Conservation (phyloP, 352 stramenopile species). For the Pythium dissimile region DNA sequence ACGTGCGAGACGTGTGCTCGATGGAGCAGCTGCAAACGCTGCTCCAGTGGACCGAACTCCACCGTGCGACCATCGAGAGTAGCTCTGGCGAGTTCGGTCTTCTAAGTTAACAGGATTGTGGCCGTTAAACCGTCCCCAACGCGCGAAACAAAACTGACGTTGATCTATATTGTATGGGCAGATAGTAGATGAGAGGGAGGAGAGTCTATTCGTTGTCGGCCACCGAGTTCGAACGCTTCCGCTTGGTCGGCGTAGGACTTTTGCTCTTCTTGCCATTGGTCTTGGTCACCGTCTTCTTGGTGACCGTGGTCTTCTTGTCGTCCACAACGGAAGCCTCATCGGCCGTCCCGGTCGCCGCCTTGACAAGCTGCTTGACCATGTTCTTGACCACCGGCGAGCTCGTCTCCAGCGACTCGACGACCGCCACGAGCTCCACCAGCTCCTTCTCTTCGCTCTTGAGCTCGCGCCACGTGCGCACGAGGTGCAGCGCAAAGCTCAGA, state of each 20-base stretch:
- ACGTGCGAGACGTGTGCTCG: slow-evolving; percentile 63
- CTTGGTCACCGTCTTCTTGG: no score
- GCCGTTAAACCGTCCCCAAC: background rate
- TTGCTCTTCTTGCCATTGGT: no score
- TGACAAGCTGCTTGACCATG: slow-evolving; percentile 62
- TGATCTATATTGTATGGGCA: slow-evolving; percentile 14
- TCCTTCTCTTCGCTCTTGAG: slow-evolving; percentile 14
- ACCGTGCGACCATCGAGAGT: slow-evolving; percentile 50
- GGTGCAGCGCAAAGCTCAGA: slow-evolving; percentile 56
- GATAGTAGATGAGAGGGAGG: background rate
- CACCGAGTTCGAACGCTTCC: slow-evolving; percentile 18
- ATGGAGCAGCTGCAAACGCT: slow-evolving; percentile 72
- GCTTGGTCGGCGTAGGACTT: slow-evolving; percentile 19
- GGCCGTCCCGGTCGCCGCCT: slow-evolving; percentile 24
- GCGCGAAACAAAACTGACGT: background rate
- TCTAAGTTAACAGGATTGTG: slow-evolving; percentile 1
- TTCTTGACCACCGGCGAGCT: slow-evolving; percentile 68
- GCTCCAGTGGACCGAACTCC: slow-evolving; percentile 72
- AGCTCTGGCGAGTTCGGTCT: background rate
- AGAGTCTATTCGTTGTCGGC: slow-evolving; percentile 16
- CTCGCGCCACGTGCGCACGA: slow-evolving; percentile 61
- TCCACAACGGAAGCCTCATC: slow-evolving; percentile 8
- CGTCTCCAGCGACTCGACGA: slow-evolving; percentile 44
- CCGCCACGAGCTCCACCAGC: slow-evolving; percentile 31
- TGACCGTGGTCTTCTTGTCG: slow-evolving; percentile 34